phyloP scores from a whole-genome alignment of 2,329 filamentous ascomycete species.

The Aspergillus sp. region DNA sequence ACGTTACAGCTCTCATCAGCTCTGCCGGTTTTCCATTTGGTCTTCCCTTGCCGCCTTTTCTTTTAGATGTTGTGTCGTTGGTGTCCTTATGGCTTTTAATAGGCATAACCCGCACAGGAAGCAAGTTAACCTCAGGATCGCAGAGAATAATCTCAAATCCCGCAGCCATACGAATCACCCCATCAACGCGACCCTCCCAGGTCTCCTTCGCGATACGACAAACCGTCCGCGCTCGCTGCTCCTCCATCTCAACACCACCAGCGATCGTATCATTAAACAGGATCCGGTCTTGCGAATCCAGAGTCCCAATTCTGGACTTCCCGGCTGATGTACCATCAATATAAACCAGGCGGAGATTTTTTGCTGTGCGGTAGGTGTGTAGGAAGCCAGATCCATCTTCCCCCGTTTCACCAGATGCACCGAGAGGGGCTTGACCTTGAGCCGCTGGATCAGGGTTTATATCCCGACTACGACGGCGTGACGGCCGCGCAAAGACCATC shows the following conservation, averaged over 20 bases:
- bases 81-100: slow-evolving; percentile 4
- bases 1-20: slow-evolving; percentile 24
- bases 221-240: slow-evolving; percentile 57
- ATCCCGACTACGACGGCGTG: slow-evolving; percentile 2
- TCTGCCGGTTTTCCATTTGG: background rate
- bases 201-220: slow-evolving; percentile 54
- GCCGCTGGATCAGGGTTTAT: too few species aligned
- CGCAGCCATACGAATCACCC: slow-evolving; percentile 65
- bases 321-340: slow-evolving; percentile 69
- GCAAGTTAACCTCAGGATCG: slow-evolving; percentile 53
- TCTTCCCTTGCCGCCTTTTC: background rate
- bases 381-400: slow-evolving; percentile 53
- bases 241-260: slow-evolving; percentile 2
- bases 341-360: slow-evolving; percentile 63
- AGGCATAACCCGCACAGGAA: slow-evolving; percentile 35
- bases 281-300: slow-evolving; percentile 66
- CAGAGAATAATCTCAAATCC: slow-evolving; percentile 72
- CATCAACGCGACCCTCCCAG: slow-evolving; percentile 58
- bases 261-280: slow-evolving; percentile 47
- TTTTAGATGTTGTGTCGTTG: background rate
- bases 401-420: too few species aligned
- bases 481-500: slow-evolving; percentile 57
- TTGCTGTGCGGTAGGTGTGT: slow-evolving; percentile 63
- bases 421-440: too few species aligned
- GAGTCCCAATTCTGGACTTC: slow-evolving; percentile 63